A percentile compares a stretch with the other conserved stretches of the same genome.
Evolutionary conservation across 106 monocot genomes (phyloP).

Genomic region (Apostasia ramifera): DNA sequence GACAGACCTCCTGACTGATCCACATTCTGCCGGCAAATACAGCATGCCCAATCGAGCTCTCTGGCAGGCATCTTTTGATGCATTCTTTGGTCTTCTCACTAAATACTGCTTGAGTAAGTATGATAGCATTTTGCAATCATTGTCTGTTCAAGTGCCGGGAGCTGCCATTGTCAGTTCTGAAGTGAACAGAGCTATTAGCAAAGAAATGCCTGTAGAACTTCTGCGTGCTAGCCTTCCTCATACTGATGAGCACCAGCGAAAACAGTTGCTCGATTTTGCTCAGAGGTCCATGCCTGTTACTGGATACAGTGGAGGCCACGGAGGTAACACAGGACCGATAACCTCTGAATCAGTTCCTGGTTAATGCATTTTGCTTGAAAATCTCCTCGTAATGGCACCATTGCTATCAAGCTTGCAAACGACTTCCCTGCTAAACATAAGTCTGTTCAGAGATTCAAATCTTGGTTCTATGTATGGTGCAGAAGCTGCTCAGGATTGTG

Average conservation of each 20-base stretch:
- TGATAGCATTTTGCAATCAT: slow-evolving; percentile 75
- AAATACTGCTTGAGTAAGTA: slow-evolving; percentile 81
- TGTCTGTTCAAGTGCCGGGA: slow-evolving; percentile 29
- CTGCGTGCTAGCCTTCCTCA: slow-evolving; percentile 76
- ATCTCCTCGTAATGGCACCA: no score
- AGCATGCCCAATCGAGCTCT: slow-evolving; percentile 47
- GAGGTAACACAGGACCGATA: slow-evolving; percentile 21
- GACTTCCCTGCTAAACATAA: no score
- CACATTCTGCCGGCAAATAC: slow-evolving; percentile 32
- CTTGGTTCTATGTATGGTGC: not conserved
- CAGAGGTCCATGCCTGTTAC: slow-evolving; percentile 60
- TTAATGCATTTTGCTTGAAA: slow-evolving; percentile 8
- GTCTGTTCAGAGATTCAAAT: no score
- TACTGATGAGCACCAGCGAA: slow-evolving; percentile 55
- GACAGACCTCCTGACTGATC: slow-evolving; percentile 54
- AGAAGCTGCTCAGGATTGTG: slow-evolving; percentile 3
- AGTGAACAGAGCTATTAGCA: slow-evolving; percentile 43
- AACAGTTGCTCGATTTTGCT: slow-evolving; percentile 61
- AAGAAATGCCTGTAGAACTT: slow-evolving; percentile 85
- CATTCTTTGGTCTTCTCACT: slow-evolving; percentile 80
- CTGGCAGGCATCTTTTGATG: slow-evolving; percentile 94
- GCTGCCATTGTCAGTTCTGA: slow-evolving; percentile 30
- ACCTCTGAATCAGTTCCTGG: slow-evolving; percentile 54
- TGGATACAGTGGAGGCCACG: slow-evolving; percentile 26
- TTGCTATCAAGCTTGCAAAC: no score